phyloP scores from a whole-genome alignment of 306 rosid species.

The Quercus suber region DNA sequence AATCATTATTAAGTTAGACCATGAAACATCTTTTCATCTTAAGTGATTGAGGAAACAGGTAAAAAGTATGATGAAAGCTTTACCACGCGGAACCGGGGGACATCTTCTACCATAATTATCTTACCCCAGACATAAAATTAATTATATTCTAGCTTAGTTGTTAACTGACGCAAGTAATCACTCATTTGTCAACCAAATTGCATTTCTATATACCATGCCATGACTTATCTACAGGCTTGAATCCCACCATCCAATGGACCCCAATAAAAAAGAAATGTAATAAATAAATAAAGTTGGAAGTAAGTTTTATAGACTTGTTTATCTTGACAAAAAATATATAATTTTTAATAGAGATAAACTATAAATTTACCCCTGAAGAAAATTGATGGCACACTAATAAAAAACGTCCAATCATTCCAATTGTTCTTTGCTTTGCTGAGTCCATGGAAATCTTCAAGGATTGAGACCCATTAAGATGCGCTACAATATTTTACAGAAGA shows the following conservation, averaged over 20 bases:
- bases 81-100: no score
- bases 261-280: background rate
- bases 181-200: background rate
- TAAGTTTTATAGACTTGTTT: background rate
- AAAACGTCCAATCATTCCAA: background rate
- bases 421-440: no score
- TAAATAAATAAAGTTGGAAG: background rate
- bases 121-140: background rate
- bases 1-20: no score
- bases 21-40: no score
- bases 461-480: no score
- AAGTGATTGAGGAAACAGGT: no score
- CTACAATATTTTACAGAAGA: no score
- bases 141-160: background rate
- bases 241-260: background rate
- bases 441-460: no score
- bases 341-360: background rate
- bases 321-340: background rate
- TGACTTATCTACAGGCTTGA: background rate
- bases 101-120: no score
- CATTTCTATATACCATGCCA: background rate
- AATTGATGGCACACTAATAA: background rate
- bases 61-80: no score
- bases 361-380: background rate
- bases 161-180: background rate